phyloP scores from a whole-genome alignment of 441 rosid genomes.

The Gossypium davidsonii region DNA sequence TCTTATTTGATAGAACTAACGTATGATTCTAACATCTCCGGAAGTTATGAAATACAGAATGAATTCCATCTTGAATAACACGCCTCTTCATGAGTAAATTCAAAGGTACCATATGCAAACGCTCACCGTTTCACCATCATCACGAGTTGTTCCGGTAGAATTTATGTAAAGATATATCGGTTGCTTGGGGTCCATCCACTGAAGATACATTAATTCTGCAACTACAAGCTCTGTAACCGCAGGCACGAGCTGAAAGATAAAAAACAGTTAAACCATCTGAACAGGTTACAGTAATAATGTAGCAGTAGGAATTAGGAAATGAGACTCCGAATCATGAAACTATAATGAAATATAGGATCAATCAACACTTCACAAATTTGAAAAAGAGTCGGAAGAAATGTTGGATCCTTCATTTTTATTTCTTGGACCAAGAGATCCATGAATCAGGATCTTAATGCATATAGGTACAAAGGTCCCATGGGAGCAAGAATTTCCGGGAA shows the following conservation, averaged over 20 bases:
- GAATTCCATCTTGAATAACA: neutral
- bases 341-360: too few species aligned
- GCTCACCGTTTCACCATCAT: conserved; percentile 82
- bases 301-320: neutral
- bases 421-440: neutral
- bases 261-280: conserved; percentile 1
- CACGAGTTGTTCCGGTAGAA: conserved; percentile 87
- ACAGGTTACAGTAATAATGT: neutral
- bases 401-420: too few species aligned
- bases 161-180: conserved; percentile 75
- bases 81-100: neutral
- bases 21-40: neutral
- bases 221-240: conserved; percentile 75
- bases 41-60: neutral
- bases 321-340: neutral
- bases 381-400: too few species aligned
- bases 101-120: neutral
- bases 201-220: conserved; percentile 75
- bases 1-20: neutral
- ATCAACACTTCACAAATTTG: too few species aligned
- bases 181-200: conserved; percentile 59
- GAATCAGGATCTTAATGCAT: neutral
- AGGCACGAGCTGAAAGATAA: conserved; percentile 61
- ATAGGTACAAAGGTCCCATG: neutral
- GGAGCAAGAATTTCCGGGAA: neutral